phyloP scores from a whole-genome alignment of 2,329 filamentous ascomycete species.

The Helicocarpus griseus region DNA sequence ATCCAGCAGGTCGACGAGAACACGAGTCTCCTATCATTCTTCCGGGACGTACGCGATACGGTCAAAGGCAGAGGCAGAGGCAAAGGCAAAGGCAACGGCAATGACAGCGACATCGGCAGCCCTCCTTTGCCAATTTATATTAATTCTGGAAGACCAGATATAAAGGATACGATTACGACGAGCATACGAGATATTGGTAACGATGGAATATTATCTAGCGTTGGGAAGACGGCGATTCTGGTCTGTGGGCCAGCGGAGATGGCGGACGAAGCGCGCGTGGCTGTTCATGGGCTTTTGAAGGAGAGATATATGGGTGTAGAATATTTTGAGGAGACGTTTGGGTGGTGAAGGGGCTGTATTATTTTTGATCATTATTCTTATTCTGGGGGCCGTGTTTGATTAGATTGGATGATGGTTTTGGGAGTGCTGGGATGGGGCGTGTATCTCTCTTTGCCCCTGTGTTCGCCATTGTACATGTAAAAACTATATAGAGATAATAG shows the following conservation, averaged over 20 bases:
- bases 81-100: too few relatives aligned
- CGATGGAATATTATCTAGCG: conserved; percentile 9
- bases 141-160: conserved; percentile 23
- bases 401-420: too few relatives aligned
- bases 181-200: conserved; percentile 13
- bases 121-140: conserved; percentile 14
- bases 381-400: background rate
- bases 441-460: too few relatives aligned
- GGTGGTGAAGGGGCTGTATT: conserved; percentile 16
- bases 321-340: conserved; percentile 39
- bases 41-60: background rate
- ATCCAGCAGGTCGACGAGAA: conserved; percentile 3
- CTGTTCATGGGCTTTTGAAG: conserved; percentile 25
- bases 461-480: too few relatives aligned
- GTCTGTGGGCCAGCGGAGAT: conserved; percentile 34
- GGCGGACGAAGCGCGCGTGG: conserved; percentile 33
- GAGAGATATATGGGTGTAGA: conserved; percentile 24
- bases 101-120: background rate
- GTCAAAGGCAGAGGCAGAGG: too few relatives aligned
- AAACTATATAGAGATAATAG: too few relatives aligned
- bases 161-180: conserved; percentile 17
- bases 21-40: conserved; percentile 6
- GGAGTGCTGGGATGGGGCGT: too few relatives aligned
- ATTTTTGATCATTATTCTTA: background rate
- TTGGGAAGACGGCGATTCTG: conserved; percentile 25